Evolutionary conservation across 805 yeast species (phyloP), one percentile per base, ranked within the genome.

Genomic region (Metschnikowia drakensbergensis): DNA sequence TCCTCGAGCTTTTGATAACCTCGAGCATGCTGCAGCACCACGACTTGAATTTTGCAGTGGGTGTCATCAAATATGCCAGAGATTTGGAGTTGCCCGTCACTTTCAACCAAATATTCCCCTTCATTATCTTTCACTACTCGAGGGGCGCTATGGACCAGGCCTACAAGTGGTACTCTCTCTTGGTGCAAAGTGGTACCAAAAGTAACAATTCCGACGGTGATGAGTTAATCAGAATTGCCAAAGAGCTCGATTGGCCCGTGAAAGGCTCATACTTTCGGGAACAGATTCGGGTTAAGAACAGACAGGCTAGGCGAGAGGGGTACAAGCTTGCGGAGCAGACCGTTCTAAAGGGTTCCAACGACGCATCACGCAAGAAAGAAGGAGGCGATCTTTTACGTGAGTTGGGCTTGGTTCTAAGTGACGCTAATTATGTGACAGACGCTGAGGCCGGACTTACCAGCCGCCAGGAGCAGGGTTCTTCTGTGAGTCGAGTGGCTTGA

Each of bases 31-130:
- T 56, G 17, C 48, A 57, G n/a, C 73, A 71, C 50, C 54, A 64
- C 10, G 76, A 72, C 49, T 55, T 61, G 40, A 44, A 51, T 7
- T 69, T 67, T 57, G 76, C 76, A 2, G 51, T 64, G n/a, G 36
- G 54, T 34, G 55, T 68, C 29, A 54, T 69, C 32, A 59, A 61
- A 48, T 46, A 53, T 11, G 64, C 68, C 6, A 54, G 69, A 9
- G 49, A 57, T 3, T 45, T 48, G 17, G 59, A 59, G 3, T 42
- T 68, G 9, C 72, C 75, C n/a, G 59, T 68, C 25, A 61, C 75
- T 0, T 69, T 72, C 54, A 65, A 67, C 48, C 76, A 71, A 46
- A 52, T 71, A 1, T 68, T 60, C 45, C 76, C 77, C 0, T 67
- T 72, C 35, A 65, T 72, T 13, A 55, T 57, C 51, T 66, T 63